Conservation (phyloP, 176 grass and related monocot genomes). For the Paspalum vaginatum region DNA sequence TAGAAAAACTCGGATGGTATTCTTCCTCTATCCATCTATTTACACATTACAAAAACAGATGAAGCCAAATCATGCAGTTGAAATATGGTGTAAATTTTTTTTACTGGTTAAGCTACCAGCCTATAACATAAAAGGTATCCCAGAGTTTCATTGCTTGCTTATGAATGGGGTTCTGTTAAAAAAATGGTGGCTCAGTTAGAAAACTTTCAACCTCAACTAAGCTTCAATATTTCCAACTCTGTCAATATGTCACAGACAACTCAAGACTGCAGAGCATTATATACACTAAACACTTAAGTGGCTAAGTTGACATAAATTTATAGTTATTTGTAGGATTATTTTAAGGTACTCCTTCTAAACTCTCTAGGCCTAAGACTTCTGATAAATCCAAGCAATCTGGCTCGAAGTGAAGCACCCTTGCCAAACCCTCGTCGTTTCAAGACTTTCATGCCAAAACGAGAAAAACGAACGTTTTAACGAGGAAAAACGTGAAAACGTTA, state of each 20-base stretch:
- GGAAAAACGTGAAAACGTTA: too few species aligned
- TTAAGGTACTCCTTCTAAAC: too few species aligned
- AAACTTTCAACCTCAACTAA: neutral
- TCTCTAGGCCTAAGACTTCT: neutral
- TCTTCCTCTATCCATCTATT: neutral
- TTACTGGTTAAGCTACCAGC: neutral
- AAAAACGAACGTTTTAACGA: too few species aligned
- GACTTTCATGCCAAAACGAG: too few species aligned
- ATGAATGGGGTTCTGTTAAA: neutral
- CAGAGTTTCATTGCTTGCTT: neutral
- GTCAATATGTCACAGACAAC: neutral
- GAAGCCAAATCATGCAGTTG: neutral
- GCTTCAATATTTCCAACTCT: constrained; percentile 19
- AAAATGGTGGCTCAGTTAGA: neutral
- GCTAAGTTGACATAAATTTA: too few species aligned
- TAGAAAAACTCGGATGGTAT: too few species aligned
- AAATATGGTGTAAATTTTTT: neutral
- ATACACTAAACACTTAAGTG: neutral
- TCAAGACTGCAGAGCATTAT: neutral
- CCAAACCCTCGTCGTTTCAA: too few species aligned
- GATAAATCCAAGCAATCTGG: neutral
- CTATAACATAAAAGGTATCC: neutral
- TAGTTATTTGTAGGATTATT: too few species aligned
- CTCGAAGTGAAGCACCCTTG: too few species aligned
- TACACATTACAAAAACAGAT: neutral